Base-by-base conservation (phyloP, 2,329 filamentous ascomycete genomes). In the Stenocarpella maydis region DNA sequence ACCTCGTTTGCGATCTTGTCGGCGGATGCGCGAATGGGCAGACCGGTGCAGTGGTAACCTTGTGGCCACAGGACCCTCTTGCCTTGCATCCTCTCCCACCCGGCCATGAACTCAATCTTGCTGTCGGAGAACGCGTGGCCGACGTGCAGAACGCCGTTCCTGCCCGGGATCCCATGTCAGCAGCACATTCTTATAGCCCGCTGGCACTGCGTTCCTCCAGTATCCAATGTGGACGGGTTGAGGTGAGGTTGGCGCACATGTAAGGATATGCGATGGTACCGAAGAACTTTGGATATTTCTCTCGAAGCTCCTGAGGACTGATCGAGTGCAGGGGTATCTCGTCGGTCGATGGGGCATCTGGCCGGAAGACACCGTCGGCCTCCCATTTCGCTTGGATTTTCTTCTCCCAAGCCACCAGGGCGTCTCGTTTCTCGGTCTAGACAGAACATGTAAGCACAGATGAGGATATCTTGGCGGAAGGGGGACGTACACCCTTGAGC, bases 21-120 rank as follows among this genome's bases (percentile, higher is more conserved):
- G 67, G 96, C 94, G 77, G 93, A 97, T 7, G 96, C 95, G 82
- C 98, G 98, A 85, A 99, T 99, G 54, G 95, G 94, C 91, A 99
- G 97, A 75, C 96, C 96, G 0, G 95, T 98, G 82, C 92, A 94
- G 85, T 99, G 96, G 84, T 94, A 99, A 39, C 95, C 96, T 77
- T 96, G 91, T 69, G 96, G 96, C 79, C 96, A 98, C 65, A 98
- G 85, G 69, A 91, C 87, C 65, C 91, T 87, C 85, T 95, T 95
- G 77, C 96, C 96, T 79, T 94, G 89, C 93, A 98, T 97, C 68
- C 95, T 88, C 55, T 92, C 91, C 78, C 94, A 95, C 52, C 95
- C 94, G 28, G 92, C 89, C 69, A 90, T 91, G 80, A 98, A 99
- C 82, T 99, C 96, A 75, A 97, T 90, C 82, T 99, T 99, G 77